Conservation (phyloP, 2,329 filamentous ascomycete genomes). For the Pyricularia sp. region DNA sequence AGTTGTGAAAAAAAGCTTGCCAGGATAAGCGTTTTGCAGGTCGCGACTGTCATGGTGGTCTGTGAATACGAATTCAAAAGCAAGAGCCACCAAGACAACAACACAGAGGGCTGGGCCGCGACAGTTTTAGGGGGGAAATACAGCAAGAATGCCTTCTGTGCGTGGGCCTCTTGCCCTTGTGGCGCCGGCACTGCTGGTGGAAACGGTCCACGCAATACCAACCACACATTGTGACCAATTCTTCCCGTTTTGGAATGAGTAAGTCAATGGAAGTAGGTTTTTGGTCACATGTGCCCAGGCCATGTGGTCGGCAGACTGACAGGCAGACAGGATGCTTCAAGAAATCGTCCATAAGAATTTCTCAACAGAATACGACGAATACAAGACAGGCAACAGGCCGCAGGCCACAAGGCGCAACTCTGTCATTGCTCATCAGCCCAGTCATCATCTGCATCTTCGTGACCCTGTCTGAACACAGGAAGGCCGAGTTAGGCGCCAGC, state of each 20-base stretch:
- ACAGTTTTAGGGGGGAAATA: background rate
- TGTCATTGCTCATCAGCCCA: background rate
- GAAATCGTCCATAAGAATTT: background rate
- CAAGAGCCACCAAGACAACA: background rate
- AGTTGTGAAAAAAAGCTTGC: too few relatives aligned
- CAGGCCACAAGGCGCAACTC: background rate
- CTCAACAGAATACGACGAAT: background rate
- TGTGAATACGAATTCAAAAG: background rate
- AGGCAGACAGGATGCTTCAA: background rate
- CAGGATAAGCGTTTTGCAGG: background rate
- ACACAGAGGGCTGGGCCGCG: too few relatives aligned
- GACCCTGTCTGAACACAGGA: conserved; percentile 27
- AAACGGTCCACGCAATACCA: background rate
- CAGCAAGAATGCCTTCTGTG: background rate
- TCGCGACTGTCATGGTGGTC: background rate
- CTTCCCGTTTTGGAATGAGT: conserved; percentile 5
- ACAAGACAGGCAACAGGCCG: background rate
- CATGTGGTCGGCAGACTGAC: background rate
- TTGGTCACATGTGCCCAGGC: background rate
- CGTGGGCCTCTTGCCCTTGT: background rate
- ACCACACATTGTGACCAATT: conserved; percentile 5
- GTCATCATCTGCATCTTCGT: conserved; percentile 5
- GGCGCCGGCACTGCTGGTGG: background rate
- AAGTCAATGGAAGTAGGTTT: background rate
- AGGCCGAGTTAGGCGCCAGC: conserved; percentile 14